phyloP scores from a whole-genome alignment of 1,284 basidiomycete species.

The Naganishia cerealis region DNA sequence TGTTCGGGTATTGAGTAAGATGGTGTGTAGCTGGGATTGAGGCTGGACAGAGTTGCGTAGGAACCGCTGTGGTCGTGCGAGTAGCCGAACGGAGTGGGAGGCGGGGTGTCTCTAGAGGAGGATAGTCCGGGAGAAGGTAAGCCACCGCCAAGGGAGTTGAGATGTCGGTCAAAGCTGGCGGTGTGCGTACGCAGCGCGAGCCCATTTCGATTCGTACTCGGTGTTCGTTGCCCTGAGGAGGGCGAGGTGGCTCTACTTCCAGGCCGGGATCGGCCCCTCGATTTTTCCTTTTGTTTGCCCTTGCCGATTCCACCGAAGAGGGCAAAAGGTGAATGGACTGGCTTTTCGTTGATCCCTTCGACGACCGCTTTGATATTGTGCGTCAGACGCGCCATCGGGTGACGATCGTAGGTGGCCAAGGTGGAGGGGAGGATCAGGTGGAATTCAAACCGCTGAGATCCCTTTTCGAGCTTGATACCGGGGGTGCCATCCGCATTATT shows the following conservation, averaged over 20 bases:
- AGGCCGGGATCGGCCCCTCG: slow-evolving; percentile 26
- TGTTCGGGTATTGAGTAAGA: slow-evolving; percentile 24
- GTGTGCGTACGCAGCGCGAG: slow-evolving; percentile 11
- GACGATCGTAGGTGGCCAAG: slow-evolving; percentile 34
- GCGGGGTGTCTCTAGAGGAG: slow-evolving; percentile 10
- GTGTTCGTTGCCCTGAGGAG: slow-evolving; percentile 20
- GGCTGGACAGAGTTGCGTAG: slow-evolving; percentile 18
- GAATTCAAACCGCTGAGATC: slow-evolving; percentile 35
- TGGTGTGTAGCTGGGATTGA: slow-evolving; percentile 24
- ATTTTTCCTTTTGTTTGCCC: slow-evolving; percentile 30
- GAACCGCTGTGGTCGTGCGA: slow-evolving; percentile 22
- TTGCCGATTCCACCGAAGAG: slow-evolving; percentile 33
- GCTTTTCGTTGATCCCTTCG: slow-evolving; percentile 30
- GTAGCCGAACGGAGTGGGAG: slow-evolving; percentile 23
- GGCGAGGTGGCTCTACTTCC: slow-evolving; percentile 34
- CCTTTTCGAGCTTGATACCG: slow-evolving; percentile 36
- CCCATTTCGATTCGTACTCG: slow-evolving; percentile 2
- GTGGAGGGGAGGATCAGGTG: slow-evolving; percentile 34
- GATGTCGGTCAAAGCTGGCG: slow-evolving; percentile 17
- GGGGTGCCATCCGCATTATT: slow-evolving; percentile 16
- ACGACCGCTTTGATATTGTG: slow-evolving; percentile 31
- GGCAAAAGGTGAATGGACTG: slow-evolving; percentile 21
- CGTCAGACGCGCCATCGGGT: slow-evolving; percentile 31
- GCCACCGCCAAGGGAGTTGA: background rate
- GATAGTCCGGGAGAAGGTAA: background rate